phyloP scores from a whole-genome alignment of 768 basidiomycete genomes.

The Tulasnella calospora region DNA sequence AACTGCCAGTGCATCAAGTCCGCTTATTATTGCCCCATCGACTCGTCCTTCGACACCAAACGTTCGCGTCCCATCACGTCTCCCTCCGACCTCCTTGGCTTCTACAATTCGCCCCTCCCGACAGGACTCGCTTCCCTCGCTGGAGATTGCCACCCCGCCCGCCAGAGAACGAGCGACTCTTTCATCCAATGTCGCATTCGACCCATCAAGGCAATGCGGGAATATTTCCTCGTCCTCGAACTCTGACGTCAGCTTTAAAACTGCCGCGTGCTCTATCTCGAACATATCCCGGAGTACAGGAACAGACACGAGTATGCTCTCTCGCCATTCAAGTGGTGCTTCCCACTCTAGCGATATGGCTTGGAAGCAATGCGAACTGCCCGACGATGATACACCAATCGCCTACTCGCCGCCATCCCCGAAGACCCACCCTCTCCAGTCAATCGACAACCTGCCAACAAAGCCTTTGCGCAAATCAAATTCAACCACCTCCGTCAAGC shows the following conservation, averaged over 20 bases:
- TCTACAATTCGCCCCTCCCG: neutral
- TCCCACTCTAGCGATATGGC: neutral
- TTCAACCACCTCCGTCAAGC: neutral
- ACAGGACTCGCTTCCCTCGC: neutral
- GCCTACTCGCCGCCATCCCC: neutral
- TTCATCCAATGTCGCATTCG: neutral
- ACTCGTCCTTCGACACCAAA: neutral
- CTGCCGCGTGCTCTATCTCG: neutral
- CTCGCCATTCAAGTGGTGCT: neutral
- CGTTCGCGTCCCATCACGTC: neutral
- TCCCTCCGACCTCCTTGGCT: neutral
- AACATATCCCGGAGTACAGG: neutral
- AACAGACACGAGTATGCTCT: neutral
- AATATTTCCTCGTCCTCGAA: neutral
- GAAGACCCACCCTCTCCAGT: neutral
- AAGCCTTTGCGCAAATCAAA: neutral
- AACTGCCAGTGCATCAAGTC: neutral
- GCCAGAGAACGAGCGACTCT: neutral
- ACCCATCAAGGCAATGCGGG: neutral
- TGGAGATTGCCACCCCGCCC: neutral
- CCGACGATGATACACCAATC: neutral
- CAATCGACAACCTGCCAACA: neutral
- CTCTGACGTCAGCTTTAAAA: constrained; percentile 5
- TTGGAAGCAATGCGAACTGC: neutral
- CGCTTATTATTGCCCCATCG: neutral